Evolutionary conservation across 1,284 basidiomycete species (phyloP).

Genomic region (Rhodotorula glutinis): DNA sequence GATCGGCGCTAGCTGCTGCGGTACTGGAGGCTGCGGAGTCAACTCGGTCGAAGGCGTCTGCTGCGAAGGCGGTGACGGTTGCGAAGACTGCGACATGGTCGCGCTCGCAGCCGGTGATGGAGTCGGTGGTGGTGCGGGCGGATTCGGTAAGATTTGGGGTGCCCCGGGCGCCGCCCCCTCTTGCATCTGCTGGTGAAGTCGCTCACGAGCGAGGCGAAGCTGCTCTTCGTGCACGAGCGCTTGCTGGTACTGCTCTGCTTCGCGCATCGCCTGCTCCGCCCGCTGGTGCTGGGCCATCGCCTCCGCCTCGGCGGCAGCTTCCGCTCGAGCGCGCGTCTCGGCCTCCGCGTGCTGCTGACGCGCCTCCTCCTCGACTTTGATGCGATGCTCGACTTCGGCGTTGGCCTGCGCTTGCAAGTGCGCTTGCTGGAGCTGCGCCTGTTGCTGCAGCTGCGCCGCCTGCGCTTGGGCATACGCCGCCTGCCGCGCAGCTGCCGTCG

Average conservation of each 20-base stretch:
- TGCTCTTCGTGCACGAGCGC: constrained; percentile 28
- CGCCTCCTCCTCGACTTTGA: constrained; percentile 15
- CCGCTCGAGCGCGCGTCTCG: constrained; percentile 22
- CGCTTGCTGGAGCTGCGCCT: constrained; percentile 19
- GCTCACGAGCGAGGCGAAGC: constrained; percentile 24
- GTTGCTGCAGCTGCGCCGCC: constrained; percentile 9
- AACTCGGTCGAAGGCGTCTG: neutral
- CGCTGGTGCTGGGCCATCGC: constrained; percentile 10
- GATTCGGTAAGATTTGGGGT: constrained; percentile 17
- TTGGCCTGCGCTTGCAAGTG: constrained; percentile 23
- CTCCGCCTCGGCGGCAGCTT: constrained; percentile 23
- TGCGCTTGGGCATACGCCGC: constrained; percentile 16
- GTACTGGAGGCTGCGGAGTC: neutral
- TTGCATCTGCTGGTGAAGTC: constrained; percentile 32
- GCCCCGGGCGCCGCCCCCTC: constrained; percentile 12
- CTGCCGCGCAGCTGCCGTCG: constrained; percentile 20
- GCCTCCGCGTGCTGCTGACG: constrained; percentile 4
- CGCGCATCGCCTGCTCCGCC: constrained; percentile 24
- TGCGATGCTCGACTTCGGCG: constrained; percentile 3
- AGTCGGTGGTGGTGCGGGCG: neutral
- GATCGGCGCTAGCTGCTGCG: neutral
- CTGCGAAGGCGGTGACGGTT: neutral
- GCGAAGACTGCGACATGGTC: constrained; percentile 7
- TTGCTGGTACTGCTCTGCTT: constrained; percentile 20
- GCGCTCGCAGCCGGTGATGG: neutral